Base-by-base conservation (phyloP, 306 rosid species). In the Cyclanthera cordifolia region DNA sequence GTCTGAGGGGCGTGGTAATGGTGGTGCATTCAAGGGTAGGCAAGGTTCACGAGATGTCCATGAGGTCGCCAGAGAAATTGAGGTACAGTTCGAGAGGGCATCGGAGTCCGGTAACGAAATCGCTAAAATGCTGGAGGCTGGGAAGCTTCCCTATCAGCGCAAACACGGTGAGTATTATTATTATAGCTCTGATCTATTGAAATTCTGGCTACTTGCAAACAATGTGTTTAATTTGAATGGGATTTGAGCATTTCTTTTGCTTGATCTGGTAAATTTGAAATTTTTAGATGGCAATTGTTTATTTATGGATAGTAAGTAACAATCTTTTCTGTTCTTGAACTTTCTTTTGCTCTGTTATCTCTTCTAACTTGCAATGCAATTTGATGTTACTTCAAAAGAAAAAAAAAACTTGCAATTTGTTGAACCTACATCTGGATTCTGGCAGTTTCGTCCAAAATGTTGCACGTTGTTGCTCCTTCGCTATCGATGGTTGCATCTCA, bases 371-470 rank as follows among this genome's bases (percentile, higher is more conserved):
- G 67, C 43, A 37, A 37, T 37, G 43, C 43, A 37, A 37, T 37
- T 37, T 37, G 11, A 37, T 37, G 43, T 37, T 37, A 8, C 8
- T 37, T 37, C 4, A 32, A n/a, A n/a, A n/a, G n/a, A n/a, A n/a
- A n/a, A n/a, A n/a, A n/a, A n/a, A n/a, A n/a, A 27, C 3, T 27
- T 27, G 30, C 58, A 45, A 64, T 48, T 78, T 56, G 28, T 60
- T 72, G 71, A 55, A 70, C 57, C 75, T 70, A 56, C 55, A 17
- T 61, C 32, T 49, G 73, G 25, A n/a, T 17, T 59, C 67, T 34
- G 48, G 51, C 91, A 90, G 96, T 84, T 79, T 67, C 95, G 76
- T 86, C 94, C 63, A 90, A 82, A 86, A 88, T 82, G 89, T 74
- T 85, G 48, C 88, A 84, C 37, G 77, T 60, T 34, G 90, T 82